Base-by-base conservation (phyloP, 257 asterid species). In the Nicotiana undulata region DNA sequence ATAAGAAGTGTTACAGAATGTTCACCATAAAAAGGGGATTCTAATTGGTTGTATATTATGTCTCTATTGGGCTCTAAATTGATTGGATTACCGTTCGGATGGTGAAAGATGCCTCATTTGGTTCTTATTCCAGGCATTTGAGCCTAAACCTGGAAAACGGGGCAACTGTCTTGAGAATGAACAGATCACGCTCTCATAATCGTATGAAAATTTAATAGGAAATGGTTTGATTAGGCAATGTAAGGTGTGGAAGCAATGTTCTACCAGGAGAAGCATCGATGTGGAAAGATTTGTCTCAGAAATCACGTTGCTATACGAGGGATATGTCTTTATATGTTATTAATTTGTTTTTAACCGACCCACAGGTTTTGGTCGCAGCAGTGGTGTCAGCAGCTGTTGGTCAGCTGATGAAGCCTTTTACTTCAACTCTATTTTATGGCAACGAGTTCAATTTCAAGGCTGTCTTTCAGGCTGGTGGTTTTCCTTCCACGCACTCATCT, bases 401-500 rank as follows among this genome's bases (percentile, higher is more conserved):
- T 77, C 98, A 93, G 83, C 81, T 91, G 26, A 82, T 87, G 16
- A 94, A 91, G 77, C 98, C 97, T 15, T 87, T 94, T 77, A 87
- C 97, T 79, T 90, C 96, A 4, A 17, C 83, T 56, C 0, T 90
- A 32, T 83, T 94, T 0, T 85, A 85, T 76, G 89, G 97, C 12
- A 89, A 86, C 77, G 83, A 88, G 34, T 89, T 90, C 72, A 91
- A 93, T 83, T 81, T 85, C 72, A 92, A 51, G 87, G 70, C 82
- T 56, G 87, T 81, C 63, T 29, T 90, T 51, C 89, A 85, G 31
- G 82, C 96, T 86, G 97, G 98, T 78, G 97, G 98, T 6, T 90
- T 93, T 76, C 98, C 98, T 86, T 94, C 98, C 59, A 89, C 96
- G 0, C 98, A 94, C 87, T 91, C 98, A 66, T 94, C 96, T 72